A percentile compares a stretch with the other conserved stretches of the same genome.
These are phyloP conservation scores for Camellia japonica DNA, from an alignment of 148 eudicot genomes.

Conservation along the genomic window DNA sequence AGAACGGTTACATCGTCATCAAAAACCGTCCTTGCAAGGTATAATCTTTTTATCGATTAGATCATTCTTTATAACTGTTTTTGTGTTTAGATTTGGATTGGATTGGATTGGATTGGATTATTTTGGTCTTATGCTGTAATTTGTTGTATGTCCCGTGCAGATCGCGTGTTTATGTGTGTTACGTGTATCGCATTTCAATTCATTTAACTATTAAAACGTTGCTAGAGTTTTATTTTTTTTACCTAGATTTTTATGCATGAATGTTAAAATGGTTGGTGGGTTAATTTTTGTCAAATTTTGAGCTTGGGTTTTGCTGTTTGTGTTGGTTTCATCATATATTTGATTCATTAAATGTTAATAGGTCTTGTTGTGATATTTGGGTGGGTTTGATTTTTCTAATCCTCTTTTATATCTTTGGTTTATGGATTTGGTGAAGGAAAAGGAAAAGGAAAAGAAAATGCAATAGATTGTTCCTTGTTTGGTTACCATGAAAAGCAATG, in stretches of 20 bases:
- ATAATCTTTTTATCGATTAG: neutral
- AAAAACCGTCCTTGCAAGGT: slow-evolving; percentile 16
- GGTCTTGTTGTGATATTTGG: too few species aligned
- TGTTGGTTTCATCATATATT: too few species aligned
- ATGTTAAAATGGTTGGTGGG: too few species aligned
- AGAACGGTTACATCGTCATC: slow-evolving; percentile 17
- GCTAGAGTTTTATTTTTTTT: neutral
- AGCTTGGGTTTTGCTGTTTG: too few species aligned
- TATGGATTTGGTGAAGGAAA: neutral
- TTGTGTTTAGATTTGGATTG: neutral
- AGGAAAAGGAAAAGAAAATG: too few species aligned
- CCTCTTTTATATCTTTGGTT: neutral
- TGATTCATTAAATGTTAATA: too few species aligned
- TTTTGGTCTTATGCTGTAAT: neutral
- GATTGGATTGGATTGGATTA: too few species aligned
- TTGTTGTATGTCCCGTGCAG: neutral
- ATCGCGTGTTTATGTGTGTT: neutral
- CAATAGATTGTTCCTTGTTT: neutral
- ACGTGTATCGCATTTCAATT: neutral
- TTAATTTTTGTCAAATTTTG: too few species aligned
- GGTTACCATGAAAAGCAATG: neutral
- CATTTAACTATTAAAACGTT: neutral
- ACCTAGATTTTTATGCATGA: neutral
- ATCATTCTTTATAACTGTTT: neutral
- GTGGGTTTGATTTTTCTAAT: too few species aligned